phyloP scores from a whole-genome alignment of 192 early-diverging fungal species.

The Backusella liffmaniae region DNA sequence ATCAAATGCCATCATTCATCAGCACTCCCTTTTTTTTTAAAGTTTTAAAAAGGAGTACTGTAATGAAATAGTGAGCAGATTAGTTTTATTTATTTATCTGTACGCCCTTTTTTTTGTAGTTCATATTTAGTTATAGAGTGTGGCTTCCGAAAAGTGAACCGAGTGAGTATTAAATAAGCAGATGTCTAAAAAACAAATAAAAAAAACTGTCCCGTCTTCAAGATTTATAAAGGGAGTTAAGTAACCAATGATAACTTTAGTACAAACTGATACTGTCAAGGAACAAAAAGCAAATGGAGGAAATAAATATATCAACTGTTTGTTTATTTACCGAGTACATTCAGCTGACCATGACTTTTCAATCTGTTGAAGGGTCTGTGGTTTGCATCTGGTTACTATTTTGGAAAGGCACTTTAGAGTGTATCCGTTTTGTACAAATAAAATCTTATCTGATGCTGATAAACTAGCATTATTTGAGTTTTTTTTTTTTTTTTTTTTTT shows the following conservation, averaged over 20 bases:
- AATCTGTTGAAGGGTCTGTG: not conserved
- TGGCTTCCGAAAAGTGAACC: not conserved
- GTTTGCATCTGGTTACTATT: not conserved
- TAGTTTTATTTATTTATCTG: not conserved
- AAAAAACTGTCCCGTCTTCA: not conserved
- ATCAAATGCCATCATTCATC: not conserved
- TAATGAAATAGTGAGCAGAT: not conserved
- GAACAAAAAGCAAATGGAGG: no score
- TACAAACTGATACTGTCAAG: no score
- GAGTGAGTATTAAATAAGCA: not conserved
- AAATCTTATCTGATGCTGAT: not conserved
- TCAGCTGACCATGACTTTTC: not conserved
- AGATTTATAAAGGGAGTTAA: not conserved
- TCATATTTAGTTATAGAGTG: not conserved
- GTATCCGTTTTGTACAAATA: not conserved
- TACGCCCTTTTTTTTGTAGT: not conserved
- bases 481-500: no score
- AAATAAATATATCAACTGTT: not conserved
- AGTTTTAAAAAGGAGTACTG: no score
- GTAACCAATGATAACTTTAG: not conserved
- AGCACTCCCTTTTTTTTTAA: not conserved
- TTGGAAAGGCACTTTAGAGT: not conserved
- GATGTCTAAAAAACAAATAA: not conserved
- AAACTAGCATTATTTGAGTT: not conserved
- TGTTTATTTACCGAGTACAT: not conserved